Percentiles rank a stretch among this genome's conserved stretches.
Evolutionary conservation across 2,329 filamentous ascomycete genomes (phyloP).

Genomic region (Paecilomyces niveus): DNA sequence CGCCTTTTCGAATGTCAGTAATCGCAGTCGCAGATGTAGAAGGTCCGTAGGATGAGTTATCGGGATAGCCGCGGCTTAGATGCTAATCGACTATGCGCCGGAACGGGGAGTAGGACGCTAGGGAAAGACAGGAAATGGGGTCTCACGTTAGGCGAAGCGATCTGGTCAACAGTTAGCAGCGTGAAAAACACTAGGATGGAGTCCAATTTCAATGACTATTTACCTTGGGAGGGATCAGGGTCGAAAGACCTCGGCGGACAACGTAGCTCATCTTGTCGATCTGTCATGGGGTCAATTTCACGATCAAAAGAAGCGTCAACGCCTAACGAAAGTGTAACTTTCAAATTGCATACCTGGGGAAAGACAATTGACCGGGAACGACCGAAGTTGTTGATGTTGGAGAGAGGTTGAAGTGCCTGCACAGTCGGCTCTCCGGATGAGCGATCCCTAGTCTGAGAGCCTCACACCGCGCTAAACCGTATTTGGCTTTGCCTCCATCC

Average conservation of each 20-base stretch:
- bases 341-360: constrained; percentile 22
- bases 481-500: constrained; percentile 24
- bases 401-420: constrained; percentile 24
- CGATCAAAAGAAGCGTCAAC: constrained; percentile 3
- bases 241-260: constrained; percentile 84
- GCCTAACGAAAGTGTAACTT: not conserved
- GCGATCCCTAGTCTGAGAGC: constrained; percentile 14
- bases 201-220: constrained; percentile 16
- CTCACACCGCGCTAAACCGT: constrained; percentile 26
- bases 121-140: constrained; percentile 1
- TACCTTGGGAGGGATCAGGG: constrained; percentile 99
- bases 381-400: constrained; percentile 23
- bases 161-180: constrained; percentile 34
- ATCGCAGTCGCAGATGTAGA: constrained; percentile 1
- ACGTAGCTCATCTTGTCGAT: constrained; percentile 80
- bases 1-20: constrained; percentile 55
- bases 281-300: constrained; percentile 21
- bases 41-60: not conserved
- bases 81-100: not conserved
- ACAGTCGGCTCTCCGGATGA: constrained; percentile 31
- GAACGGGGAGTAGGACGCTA: not conserved
- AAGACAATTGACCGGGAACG: constrained; percentile 23
- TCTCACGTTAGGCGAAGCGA: constrained; percentile 35
- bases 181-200: constrained; percentile 10
- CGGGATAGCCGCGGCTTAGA: not conserved